Conservation (phyloP, 2,329 filamentous ascomycete species). For the Neodidymelliopsis sp. region DNA sequence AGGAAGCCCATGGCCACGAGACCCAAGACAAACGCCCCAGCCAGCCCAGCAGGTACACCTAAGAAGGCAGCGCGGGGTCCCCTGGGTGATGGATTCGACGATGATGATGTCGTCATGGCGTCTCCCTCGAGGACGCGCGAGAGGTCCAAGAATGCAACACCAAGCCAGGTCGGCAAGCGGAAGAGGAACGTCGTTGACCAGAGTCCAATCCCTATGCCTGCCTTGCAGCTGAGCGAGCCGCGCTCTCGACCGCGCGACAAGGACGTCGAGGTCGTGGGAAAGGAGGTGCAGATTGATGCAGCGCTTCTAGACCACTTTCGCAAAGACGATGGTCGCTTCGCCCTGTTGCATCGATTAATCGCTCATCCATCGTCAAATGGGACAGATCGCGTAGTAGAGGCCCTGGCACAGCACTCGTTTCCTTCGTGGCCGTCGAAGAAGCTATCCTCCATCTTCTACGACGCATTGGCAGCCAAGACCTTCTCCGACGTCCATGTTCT, state of each 20-base stretch:
- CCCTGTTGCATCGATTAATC: conserved; percentile 67
- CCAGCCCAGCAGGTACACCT: conserved; percentile 62
- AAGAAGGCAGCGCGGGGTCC: conserved; percentile 64
- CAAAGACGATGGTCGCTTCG: conserved; percentile 49
- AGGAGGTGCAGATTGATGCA: conserved; percentile 26
- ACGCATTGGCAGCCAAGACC: conserved; percentile 66
- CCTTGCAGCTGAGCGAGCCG: conserved; percentile 59
- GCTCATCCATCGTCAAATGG: conserved; percentile 65
- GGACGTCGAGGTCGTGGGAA: conserved; percentile 25
- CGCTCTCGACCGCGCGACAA: conserved; percentile 48
- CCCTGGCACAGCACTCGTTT: conserved; percentile 69
- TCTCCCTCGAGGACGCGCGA: conserved; percentile 62
- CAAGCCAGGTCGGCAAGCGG: conserved; percentile 70
- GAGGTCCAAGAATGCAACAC: conserved; percentile 62
- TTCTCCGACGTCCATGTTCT: conserved; percentile 61
- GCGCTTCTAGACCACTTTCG: conserved; percentile 49
- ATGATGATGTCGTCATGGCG: conserved; percentile 64
- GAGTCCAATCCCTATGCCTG: conserved; percentile 65
- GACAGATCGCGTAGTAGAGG: conserved; percentile 71
- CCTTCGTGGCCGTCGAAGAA: conserved; percentile 64
- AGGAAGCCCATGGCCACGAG: conserved; percentile 41
- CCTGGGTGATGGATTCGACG: conserved; percentile 79
- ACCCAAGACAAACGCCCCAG: conserved; percentile 25
- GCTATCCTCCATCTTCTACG: conserved; percentile 72
- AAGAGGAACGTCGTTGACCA: conserved; percentile 69